phyloP scores from a whole-genome alignment of 208 protist species.

The Entamoeba invadens region DNA sequence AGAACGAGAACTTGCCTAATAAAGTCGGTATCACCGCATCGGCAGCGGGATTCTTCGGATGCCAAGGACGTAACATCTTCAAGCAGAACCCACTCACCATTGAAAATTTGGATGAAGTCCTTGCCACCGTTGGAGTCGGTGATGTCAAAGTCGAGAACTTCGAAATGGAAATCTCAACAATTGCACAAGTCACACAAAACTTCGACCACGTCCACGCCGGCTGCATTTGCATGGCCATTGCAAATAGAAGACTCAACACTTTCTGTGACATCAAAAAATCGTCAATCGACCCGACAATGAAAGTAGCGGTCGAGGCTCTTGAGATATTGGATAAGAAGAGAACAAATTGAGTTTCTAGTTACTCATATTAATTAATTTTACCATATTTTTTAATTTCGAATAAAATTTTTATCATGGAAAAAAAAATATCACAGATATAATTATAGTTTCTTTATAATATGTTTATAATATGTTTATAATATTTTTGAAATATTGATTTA shows the following conservation, averaged over 20 bases:
- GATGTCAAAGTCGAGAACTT: background rate
- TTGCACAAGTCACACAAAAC: background rate
- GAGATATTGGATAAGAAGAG: background rate
- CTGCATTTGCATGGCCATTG: background rate
- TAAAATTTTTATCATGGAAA: no score
- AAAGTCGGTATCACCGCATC: background rate
- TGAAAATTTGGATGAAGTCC: background rate
- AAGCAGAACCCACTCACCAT: background rate
- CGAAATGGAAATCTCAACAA: background rate
- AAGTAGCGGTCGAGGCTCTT: background rate
- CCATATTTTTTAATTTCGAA: no score
- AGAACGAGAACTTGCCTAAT: background rate
- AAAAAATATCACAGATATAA: no score
- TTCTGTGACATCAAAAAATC: background rate
- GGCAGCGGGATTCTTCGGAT: background rate
- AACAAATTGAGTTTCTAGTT: no score
- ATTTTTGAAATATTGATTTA: no score
- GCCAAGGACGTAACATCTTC: background rate
- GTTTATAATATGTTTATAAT: no score
- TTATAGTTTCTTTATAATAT: no score
- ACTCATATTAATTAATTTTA: no score
- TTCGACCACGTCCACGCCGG: background rate
- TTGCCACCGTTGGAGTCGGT: background rate
- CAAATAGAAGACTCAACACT: background rate
- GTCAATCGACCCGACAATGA: background rate